Base-by-base conservation (phyloP, 768 basidiomycete species). In the Polyporus arcularius region DNA sequence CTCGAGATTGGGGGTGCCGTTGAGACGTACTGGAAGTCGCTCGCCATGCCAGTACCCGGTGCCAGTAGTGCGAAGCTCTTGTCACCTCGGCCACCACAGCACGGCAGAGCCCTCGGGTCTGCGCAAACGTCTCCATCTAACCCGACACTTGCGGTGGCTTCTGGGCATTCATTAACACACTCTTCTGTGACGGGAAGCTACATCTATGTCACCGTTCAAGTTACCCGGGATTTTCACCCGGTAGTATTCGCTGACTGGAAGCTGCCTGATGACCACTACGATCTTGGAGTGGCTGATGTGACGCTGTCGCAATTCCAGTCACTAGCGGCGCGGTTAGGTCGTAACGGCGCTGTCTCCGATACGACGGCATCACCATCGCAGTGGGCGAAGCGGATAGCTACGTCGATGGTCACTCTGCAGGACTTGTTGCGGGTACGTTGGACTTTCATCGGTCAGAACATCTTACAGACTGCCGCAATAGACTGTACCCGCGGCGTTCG, bases 21-120 rank as follows among this genome's bases (percentile, higher is more conserved):
- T 31, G 96, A 98, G 76, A 99, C 96, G 0, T 99, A 99, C 73
- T 99, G 97, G 97, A 98, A 98, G 76, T 96, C 95, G 2, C 85
- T 88, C 18, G 79, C 83, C 3, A 77, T 77, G 18, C 79, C 84
- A 14, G 71, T 68, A 15, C 71, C 75, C 15, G 74, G 66, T 39
- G 65, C 64, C 21, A 59, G 68, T 31, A 59, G 69, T 31, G 55
- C 70, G 14, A 69, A 61, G 53, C 57, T 65, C 14, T 38, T 62
- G 40, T 58, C 68, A 16, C 65, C 71, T 21, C 67, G 71, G 21
- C 61, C 68, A 15, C 58, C 69, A 42, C 73, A 67, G 39, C 57
- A 67, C 39, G 53, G 64, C n/a, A 69, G 72, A 47, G 55, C 69
- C 51, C 55, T 71, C 58, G 72, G 68, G 52, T 70, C 79, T 38